Conservation (phyloP, 176 grass and related monocot genomes). For the Rhipidocladum racemiflorum region DNA sequence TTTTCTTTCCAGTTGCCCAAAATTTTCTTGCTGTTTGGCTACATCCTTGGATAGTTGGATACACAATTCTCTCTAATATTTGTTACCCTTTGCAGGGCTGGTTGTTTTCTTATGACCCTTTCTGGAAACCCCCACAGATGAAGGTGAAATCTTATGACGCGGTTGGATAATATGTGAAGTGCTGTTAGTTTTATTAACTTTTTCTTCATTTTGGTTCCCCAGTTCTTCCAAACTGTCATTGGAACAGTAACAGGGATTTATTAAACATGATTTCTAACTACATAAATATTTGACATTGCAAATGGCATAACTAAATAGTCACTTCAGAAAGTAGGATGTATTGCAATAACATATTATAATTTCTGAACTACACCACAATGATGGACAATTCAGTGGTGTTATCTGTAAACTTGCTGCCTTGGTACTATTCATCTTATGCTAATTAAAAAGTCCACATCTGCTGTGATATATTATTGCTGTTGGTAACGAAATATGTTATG, state of each 20-base stretch:
- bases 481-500: constrained; percentile 9
- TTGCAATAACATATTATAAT: background rate
- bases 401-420: background rate
- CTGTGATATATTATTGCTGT: background rate
- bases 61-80: constrained; percentile 6
- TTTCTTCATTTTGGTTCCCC: constrained; percentile 1
- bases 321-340: background rate
- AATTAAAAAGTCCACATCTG: background rate
- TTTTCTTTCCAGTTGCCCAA: constrained; percentile 11
- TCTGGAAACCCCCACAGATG: constrained; percentile 89
- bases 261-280: background rate
- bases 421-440: background rate
- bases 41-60: constrained; percentile 16
- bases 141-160: constrained; percentile 48
- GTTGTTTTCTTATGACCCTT: constrained; percentile 90
- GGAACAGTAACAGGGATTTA: background rate
- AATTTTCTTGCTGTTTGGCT: background rate
- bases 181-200: constrained; percentile 5
- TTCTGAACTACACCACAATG: background rate
- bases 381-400: background rate
- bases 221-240: constrained; percentile 23
- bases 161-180: constrained; percentile 12
- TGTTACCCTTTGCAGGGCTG: constrained; percentile 55
- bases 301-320: background rate
- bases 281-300: background rate